Evolutionary conservation across 345 rosid species (phyloP), one percentile per base, ranked within the genome.

Genomic region (Eutrema japonicum): DNA sequence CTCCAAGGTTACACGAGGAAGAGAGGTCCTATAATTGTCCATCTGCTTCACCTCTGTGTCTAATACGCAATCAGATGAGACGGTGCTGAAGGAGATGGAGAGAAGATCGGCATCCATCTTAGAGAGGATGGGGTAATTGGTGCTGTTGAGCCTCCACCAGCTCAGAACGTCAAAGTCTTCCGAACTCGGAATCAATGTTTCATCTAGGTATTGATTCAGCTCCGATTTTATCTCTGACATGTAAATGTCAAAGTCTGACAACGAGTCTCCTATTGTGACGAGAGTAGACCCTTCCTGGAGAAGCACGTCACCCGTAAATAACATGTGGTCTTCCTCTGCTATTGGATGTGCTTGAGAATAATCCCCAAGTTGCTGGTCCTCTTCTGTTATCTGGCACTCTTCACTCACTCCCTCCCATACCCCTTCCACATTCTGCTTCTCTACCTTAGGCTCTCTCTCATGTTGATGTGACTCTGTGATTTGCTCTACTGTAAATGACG

Each of bases 91-190:
- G 4, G 94, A 86, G 27, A 88, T 71, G 2, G 86, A 74, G 67
- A 91, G 81, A 12, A 91, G 68, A 80, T 91, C 97, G 0, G 83
- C 82, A 40, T 93, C 93, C 88, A 91, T 91, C 79, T 86, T 88
- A 4, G 91, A 80, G 16, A 91, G 89, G 7, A 84, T 88, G 0
- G 94, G 92, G 70, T 82, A 90, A 64, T 82, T 83, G 69, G 68
- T 37, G 75, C 66, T 87, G 80, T 90, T 85, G 75, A 76, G 71
- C 78, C 81, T 85, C 96, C 96, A 90, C 97, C 97, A 91, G 36
- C 85, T 80, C 32, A 89, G 54, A 16, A 91, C 85, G 76, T 87
- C 87, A 47, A 91, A 85, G 56, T 86, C 93, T 6, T 79, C 86
- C 40, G 72, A 76, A 10, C 87, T 84, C n/a, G 85, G 85, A 72